Percentiles rank a stretch among this genome's conserved stretches.
phyloP scores from a whole-genome alignment of 305 asterid genomes.

The Lippia alba region DNA sequence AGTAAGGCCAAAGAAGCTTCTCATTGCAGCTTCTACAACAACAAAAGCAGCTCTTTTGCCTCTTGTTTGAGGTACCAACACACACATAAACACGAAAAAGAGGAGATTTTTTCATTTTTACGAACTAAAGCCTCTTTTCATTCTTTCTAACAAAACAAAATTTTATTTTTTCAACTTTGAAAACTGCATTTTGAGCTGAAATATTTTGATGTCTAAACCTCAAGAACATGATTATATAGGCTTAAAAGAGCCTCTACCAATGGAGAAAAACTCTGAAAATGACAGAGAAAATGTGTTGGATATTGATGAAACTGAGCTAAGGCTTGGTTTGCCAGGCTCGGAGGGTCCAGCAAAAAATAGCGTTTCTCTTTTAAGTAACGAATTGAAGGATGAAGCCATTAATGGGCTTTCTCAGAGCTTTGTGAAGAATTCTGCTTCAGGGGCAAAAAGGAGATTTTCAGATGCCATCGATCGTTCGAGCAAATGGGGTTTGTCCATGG shows the following conservation, averaged over 20 bases:
- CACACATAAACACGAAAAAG: neutral
- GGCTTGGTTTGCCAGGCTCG: conserved; percentile 6
- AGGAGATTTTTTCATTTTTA: neutral
- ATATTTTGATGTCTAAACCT: neutral
- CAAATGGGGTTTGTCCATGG: neutral
- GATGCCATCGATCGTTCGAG: conserved; percentile 1
- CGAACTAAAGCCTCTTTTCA: neutral
- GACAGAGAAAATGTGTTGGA: neutral
- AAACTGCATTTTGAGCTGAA: neutral
- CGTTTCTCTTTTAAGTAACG: neutral
- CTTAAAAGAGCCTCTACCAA: conserved; percentile 1
- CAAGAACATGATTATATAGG: conserved; percentile 5
- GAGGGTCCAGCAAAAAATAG: neutral
- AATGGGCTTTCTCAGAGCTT: neutral
- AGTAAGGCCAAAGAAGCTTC: conserved; percentile 2
- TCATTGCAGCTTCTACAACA: neutral
- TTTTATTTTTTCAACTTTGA: neutral
- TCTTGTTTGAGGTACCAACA: neutral
- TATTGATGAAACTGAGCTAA: neutral
- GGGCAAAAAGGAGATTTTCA: neutral
- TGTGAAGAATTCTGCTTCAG: neutral
- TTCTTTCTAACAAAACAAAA: neutral
- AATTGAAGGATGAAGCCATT: neutral
- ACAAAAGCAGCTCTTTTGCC: neutral
- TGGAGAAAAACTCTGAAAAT: neutral